phyloP scores from a whole-genome alignment of 2,329 filamentous ascomycete species.

The Aspergillus latus region DNA sequence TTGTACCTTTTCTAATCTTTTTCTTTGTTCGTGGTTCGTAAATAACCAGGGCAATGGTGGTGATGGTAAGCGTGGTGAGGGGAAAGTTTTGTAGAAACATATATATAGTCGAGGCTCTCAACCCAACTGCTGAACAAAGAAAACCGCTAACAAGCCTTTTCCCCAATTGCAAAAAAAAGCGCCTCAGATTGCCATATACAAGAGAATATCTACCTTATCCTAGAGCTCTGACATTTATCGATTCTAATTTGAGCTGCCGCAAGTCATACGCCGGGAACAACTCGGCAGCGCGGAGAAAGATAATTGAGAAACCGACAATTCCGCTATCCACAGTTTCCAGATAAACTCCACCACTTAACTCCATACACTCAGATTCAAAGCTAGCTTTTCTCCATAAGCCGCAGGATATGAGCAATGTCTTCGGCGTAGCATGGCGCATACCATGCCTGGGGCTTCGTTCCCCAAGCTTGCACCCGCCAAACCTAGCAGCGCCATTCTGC shows the following conservation, averaged over 20 bases:
- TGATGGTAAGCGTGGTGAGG: not conserved
- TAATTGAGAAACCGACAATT: not conserved
- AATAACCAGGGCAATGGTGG: not conserved
- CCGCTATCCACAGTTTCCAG: not conserved
- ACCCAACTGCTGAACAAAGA: no score
- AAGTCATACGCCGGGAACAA: constrained; percentile 14
- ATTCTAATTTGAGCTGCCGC: no score
- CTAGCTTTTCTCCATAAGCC: constrained; percentile 12
- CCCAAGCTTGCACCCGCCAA: constrained; percentile 25
- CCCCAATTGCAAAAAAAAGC: no score
- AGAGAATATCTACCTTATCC: no score
- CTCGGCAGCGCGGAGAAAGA: constrained; percentile 20
- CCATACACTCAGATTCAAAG: not conserved
- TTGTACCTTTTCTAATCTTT: no score
- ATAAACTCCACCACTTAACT: not conserved
- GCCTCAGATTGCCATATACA: no score
- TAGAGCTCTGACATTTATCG: no score
- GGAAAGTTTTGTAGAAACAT: not conserved
- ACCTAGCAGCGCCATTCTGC: constrained; percentile 19
- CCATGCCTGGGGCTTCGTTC: constrained; percentile 39
- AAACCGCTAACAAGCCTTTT: no score
- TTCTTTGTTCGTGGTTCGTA: no score
- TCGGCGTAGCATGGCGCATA: constrained; percentile 42
- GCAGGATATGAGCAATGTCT: constrained; percentile 45
- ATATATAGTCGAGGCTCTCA: not conserved